A percentile compares a stretch with the other conserved stretches of the same genome.
phyloP scores from a whole-genome alignment of 2,329 filamentous ascomycete genomes.

The Graphium sp. region DNA sequence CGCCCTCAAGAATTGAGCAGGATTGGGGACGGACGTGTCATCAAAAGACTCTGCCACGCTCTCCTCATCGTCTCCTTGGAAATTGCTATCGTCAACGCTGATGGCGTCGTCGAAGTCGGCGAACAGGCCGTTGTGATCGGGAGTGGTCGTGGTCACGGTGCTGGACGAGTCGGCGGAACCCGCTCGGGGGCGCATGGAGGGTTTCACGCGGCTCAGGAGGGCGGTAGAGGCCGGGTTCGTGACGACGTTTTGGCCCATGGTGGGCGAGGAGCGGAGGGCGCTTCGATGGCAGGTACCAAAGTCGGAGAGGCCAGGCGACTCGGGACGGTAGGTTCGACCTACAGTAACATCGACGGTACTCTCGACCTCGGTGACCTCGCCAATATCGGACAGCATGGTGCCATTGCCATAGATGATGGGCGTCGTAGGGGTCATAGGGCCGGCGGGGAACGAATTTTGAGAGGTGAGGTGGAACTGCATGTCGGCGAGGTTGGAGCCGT shows the following conservation, averaged over 20 bases:
- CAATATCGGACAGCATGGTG: conserved; percentile 52
- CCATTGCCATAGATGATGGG: conserved; percentile 55
- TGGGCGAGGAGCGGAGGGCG: conserved; percentile 24
- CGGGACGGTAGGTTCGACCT: conserved; percentile 22
- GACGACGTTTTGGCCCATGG: conserved; percentile 18
- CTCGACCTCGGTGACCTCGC: conserved; percentile 37
- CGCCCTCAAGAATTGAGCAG: conserved; percentile 10
- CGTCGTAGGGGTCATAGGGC: conserved; percentile 34
- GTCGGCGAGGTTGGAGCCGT: conserved; percentile 16
- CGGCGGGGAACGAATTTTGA: conserved; percentile 15
- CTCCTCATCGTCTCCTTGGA: conserved; percentile 52
- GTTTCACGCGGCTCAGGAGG: conserved; percentile 26
- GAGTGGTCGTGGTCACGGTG: conserved; percentile 41
- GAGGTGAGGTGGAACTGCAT: conserved; percentile 15
- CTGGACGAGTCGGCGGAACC: conserved; percentile 42
- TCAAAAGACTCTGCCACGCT: conserved; percentile 43
- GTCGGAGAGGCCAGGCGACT: conserved; percentile 16
- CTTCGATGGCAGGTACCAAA: conserved; percentile 15
- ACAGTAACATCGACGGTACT: too few species aligned
- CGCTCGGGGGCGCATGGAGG: conserved; percentile 27
- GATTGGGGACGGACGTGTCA: conserved; percentile 18
- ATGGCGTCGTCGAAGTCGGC: conserved; percentile 44
- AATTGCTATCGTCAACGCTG: conserved; percentile 47
- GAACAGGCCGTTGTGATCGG: conserved; percentile 30
- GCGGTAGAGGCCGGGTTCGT: conserved; percentile 1